Percentiles rank a stretch among this genome's conserved stretches.
These are phyloP conservation scores for Peziza echinospora DNA, from an alignment of 495 filamentous ascomycete genomes.

Conservation along the genomic window DNA sequence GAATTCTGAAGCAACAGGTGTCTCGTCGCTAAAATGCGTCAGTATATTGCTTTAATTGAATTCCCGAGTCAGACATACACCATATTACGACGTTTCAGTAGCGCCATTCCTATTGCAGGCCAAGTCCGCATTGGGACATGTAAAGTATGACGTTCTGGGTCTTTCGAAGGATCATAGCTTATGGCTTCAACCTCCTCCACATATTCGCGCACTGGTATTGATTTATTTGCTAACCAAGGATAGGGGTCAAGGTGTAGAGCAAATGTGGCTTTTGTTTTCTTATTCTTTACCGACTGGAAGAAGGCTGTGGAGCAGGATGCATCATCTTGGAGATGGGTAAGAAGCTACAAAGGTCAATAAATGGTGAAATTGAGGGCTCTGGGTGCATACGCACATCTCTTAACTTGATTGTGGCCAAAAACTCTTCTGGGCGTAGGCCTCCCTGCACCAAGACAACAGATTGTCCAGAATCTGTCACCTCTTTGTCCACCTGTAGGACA, in stretches of 20 bases:
- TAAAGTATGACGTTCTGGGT: conserved; percentile 15
- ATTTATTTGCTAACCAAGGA: conserved; percentile 30
- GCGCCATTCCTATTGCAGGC: conserved; percentile 33
- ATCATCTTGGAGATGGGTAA: conserved; percentile 47
- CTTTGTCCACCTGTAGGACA: conserved; percentile 26
- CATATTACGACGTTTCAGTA: conserved; percentile 25
- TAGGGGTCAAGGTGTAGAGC: conserved; percentile 51
- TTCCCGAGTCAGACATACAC: too few species aligned
- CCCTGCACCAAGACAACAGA: conserved; percentile 39
- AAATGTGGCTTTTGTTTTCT: conserved; percentile 38
- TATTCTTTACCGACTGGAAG: conserved; percentile 40
- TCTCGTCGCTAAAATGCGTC: too few species aligned
- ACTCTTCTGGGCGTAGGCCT: conserved; percentile 37
- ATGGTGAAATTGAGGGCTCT: too few species aligned
- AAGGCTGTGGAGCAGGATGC: conserved; percentile 44
- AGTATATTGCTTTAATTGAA: too few species aligned
- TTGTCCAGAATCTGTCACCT: conserved; percentile 42
- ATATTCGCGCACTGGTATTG: conserved; percentile 29
- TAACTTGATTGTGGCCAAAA: conserved; percentile 59
- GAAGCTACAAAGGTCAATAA: too few species aligned
- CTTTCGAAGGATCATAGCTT: background rate
- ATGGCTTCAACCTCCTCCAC: conserved; percentile 13
- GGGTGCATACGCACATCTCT: conserved; percentile 35
- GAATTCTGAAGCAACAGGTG: too few species aligned
- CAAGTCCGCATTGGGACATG: conserved; percentile 22